Evolutionary conservation across 129 eudicot species (phyloP), one percentile per base, ranked within the genome.

Genomic region (Flaveria ramosissima): DNA sequence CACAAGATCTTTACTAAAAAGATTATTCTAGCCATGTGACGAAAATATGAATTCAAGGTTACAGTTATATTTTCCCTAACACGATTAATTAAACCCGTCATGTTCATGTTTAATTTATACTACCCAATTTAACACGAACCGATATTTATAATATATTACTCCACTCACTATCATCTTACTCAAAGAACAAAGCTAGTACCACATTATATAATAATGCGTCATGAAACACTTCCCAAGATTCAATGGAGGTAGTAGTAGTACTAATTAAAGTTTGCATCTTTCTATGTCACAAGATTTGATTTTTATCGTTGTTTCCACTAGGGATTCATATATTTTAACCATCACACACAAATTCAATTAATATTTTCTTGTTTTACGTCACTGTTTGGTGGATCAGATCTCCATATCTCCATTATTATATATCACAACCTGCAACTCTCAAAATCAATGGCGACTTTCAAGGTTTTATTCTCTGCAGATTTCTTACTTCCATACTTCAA

Each of bases 321-420:
- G 79, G 12, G 5, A 14, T 65, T 68, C 57, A 66, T 61, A 4
- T 5, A 65, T 77, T 56, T 76, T 77, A 82, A 85, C 87, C 80
- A 80, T 82, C 71, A 84, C 80, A 71, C 63, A 77, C 17, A 80
- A 45, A 56, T 43, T 70, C 61, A 74, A 74, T 64, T 61, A 78
- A 69, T 41, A n/a, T 53, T 57, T 70, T 66, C 53, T 42, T 64
- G 78, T 41, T 73, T 80, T 78, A 64, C 71, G 63, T 42, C 70
- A 82, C 67, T 64, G 83, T 80, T 80, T 77, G 85, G 71, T 85
- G 88, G 92, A 89, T 89, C 88, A 82, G 76, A 83, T 74, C 86
- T 75, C 79, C 51, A 59, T 82, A 72, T 61, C 74, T 64, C 72
- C 45, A 78, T 71, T 61, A 70, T 48, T 48, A 48, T 59, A 27